Base-by-base conservation (phyloP, 2,329 filamentous ascomycete genomes). In the Stagonosporopsis tanaceti region DNA sequence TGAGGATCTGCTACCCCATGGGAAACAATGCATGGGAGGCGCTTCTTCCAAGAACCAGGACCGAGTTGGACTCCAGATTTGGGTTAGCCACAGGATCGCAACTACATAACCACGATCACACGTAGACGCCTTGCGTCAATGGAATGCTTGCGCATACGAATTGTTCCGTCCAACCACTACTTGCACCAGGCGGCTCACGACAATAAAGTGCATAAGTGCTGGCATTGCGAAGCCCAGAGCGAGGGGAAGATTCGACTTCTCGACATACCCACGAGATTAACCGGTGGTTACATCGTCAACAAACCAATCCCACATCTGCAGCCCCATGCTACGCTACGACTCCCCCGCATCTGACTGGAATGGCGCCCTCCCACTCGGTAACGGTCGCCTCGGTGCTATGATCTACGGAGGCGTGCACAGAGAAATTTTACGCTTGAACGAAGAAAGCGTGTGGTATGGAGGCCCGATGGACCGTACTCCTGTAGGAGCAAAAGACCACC, bases 351-450 rank as follows among this genome's bases (percentile, higher is more conserved):
- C 50, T 44, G 30, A 69, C 54, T 80, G 77, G 76, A 68, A 76
- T 47, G 70, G 78, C 55, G 77, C 79, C 25, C 68, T 83, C 1
- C 81, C 81, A 2, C 71, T 84, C 46, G 81, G 82, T 9, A 84
- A 84, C 63, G 81, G 82, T 22, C 76, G 81, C 45, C 66, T 80
- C 1, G 78, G 78, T 5, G 75, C 71, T 14, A 81, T 83, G 79
- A 67, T 82, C 9, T 79, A 81, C 65, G 80, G 81, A 25, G 73
- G 77, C 24, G 77, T 78, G 4, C 64, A 70, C 28, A 79, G 72
- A 4, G 81, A 83, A 57, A 67, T 78, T 14, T 64, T 83, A 4
- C 76, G 78, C 42, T 67, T 83, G 27, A 83, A 82, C 47, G 81
- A 83, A 60, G 79, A 83, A 57, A 80, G 78, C 2, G 74, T 66